phyloP scores from a whole-genome alignment of 495 filamentous ascomycete genomes.

The Penicillium waksmanii region DNA sequence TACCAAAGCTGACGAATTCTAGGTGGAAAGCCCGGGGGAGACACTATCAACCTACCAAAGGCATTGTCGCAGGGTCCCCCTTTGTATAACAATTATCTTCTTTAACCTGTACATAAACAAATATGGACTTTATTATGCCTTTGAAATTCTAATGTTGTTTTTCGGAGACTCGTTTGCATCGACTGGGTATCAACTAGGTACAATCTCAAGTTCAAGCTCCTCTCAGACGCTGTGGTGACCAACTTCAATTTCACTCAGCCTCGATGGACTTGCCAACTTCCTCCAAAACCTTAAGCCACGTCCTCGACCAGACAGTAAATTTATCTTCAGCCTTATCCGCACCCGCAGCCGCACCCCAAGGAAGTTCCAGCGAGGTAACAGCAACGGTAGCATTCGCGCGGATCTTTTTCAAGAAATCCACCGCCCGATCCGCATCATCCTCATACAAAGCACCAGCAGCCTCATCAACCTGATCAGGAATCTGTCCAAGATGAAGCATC shows the following conservation, averaged over 20 bases:
- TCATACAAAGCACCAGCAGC: conserved; percentile 54
- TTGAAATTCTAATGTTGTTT: neutral
- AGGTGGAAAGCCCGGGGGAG: neutral
- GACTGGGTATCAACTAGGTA: neutral
- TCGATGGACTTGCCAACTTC: conserved; percentile 43
- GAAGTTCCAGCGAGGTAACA: conserved; percentile 28
- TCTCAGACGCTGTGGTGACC: no score
- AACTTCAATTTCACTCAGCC: conserved; percentile 1
- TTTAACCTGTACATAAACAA: conserved; percentile 22
- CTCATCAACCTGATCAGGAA: conserved; percentile 52
- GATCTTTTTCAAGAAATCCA: conserved; percentile 30
- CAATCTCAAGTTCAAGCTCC: no score
- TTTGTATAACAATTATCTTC: conserved; percentile 21
- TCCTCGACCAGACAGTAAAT: conserved; percentile 51
- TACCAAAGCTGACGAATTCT: conserved; percentile 18
- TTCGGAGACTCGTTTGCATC: neutral
- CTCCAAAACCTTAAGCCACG: conserved; percentile 52
- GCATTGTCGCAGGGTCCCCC: neutral
- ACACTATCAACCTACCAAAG: neutral
- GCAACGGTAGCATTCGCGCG: conserved; percentile 35
- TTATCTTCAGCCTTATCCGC: conserved; percentile 43
- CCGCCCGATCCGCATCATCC: conserved; percentile 34
- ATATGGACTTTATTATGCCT: conserved; percentile 8
- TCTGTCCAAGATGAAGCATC: conserved; percentile 37
- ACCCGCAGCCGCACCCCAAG: conserved; percentile 26